Base-by-base conservation (phyloP, 2,329 filamentous ascomycete species). In the Colletotrichum trifolii region DNA sequence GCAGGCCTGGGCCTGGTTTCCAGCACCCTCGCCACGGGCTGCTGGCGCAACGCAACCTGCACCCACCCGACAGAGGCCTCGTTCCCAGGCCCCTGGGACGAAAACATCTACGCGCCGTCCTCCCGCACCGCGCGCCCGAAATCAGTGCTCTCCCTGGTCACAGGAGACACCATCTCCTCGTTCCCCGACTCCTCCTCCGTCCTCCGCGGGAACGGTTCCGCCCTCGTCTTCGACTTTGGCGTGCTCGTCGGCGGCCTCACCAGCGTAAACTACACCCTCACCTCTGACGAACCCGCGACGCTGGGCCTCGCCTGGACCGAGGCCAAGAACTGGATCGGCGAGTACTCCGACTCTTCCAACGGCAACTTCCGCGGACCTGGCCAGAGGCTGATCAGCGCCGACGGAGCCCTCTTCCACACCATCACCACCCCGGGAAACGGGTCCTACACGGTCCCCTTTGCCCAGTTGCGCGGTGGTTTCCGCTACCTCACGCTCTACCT, bases 141-240 rank as follows among this genome's bases (percentile, higher is more conserved):
- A 47, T 78, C 74, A 13, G 76, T 82, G 17, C 76, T 84, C 4
- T 77, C 76, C 4, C 71, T 76, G 1, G 70, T 69, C 4, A 77
- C 71, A 59, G 76, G 70, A 50, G 73, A 67, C 42, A 64, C 63
- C 58, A 75, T 76, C 70, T 72, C 72, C 6, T 36, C 67, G 45
- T 77, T 78, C 71, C 64, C 74, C 4, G 69, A 57, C 34, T 60
- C 73, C 7, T 61, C 73, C 6, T 69, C 66, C 3, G 46, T 54
- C 2, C 67, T 76, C 2, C 53, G 25, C 9, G 77, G 79, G 10
- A 86, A 87, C 69, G 83, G 82, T 10, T 85, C 83, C 3, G 77
- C 79, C n/a, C 72, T 86, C 2, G 81, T 87, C 2, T 85, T 87
- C 61, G 86, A 89, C 72, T 89, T 89, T 70, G 85, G 85, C 4